Evolutionary conservation across 129 eudicot species (phyloP).

Genomic region (Ambrosia artemisiifolia): DNA sequence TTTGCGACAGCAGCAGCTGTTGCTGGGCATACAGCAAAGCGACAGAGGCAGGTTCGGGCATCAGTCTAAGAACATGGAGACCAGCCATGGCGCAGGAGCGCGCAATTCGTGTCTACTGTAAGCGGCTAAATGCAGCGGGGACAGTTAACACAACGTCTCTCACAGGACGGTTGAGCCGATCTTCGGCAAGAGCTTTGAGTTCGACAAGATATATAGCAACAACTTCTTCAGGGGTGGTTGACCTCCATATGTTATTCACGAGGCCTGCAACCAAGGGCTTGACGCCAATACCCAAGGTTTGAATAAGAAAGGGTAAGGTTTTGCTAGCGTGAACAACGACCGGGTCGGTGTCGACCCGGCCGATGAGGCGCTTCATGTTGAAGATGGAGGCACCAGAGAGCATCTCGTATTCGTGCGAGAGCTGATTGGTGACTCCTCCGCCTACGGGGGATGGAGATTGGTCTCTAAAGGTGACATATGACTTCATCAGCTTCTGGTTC

Average conservation of each 20-base stretch:
- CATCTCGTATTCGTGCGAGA: constrained; percentile 61
- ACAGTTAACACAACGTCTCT: constrained; percentile 60
- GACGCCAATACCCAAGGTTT: constrained; percentile 67
- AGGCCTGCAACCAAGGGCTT: constrained; percentile 77
- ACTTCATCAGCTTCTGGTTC: constrained; percentile 64
- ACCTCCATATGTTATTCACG: constrained; percentile 76
- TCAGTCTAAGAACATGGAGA: constrained; percentile 73
- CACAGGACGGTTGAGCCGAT: constrained; percentile 52
- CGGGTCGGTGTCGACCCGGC: constrained; percentile 78
- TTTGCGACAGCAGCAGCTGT: constrained; percentile 37
- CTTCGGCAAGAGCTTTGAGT: constrained; percentile 58
- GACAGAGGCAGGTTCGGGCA: constrained; percentile 92
- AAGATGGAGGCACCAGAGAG: constrained; percentile 73
- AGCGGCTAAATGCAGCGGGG: constrained; percentile 82
- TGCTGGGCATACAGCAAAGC: constrained; percentile 76
- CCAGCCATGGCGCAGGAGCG: constrained; percentile 95
- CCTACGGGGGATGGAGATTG: constrained; percentile 55
- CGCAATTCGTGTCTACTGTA: constrained; percentile 62
- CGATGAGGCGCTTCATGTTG: constrained; percentile 78
- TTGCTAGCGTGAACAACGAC: constrained; percentile 58
- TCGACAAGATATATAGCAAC: constrained; percentile 78
- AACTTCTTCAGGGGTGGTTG: constrained; percentile 83
- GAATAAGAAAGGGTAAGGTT: constrained; percentile 67
- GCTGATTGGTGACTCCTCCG: constrained; percentile 61
- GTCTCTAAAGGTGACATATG: constrained; percentile 72